phyloP scores from a whole-genome alignment of 2,329 filamentous ascomycete genomes.

The Rhinocladiella similis region DNA sequence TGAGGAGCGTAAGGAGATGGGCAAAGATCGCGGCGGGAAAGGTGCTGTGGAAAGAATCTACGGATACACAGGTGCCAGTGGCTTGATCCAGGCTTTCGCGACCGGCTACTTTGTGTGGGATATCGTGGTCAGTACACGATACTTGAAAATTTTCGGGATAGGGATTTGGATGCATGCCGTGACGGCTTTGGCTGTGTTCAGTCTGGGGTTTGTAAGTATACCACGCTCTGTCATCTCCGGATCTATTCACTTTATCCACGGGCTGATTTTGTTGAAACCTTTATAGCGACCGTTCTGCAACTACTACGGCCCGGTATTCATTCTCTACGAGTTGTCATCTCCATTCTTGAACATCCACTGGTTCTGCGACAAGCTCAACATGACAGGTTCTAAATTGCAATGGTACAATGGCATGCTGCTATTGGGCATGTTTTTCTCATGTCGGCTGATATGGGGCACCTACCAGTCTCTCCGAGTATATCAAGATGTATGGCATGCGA shows the following conservation, averaged over 20 bases:
- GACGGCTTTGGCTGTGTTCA: slow-evolving; percentile 61
- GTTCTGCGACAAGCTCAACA: slow-evolving; percentile 68
- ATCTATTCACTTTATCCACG: neutral
- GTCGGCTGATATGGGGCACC: slow-evolving; percentile 63
- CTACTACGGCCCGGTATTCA: slow-evolving; percentile 65
- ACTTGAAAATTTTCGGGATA: slow-evolving; percentile 59
- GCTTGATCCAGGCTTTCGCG: slow-evolving; percentile 61
- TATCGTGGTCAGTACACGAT: slow-evolving; percentile 55
- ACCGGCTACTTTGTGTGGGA: slow-evolving; percentile 67
- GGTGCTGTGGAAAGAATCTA: slow-evolving; percentile 51
- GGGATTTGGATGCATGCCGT: slow-evolving; percentile 65
- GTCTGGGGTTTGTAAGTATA: slow-evolving; percentile 62
- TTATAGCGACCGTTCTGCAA: slow-evolving; percentile 63
- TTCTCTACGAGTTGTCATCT: slow-evolving; percentile 67
- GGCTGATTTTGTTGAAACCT: slow-evolving; percentile 8
- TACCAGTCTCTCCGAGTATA: slow-evolving; percentile 61
- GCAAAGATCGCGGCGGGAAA: slow-evolving; percentile 34
- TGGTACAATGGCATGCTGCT: slow-evolving; percentile 64
- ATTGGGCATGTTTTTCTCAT: slow-evolving; percentile 60
- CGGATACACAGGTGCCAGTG: slow-evolving; percentile 61
- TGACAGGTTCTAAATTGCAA: slow-evolving; percentile 62
- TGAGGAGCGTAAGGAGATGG: slow-evolving; percentile 56
- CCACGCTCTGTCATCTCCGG: neutral
- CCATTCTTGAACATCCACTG: slow-evolving; percentile 70
- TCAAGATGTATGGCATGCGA: slow-evolving; percentile 57